These are phyloP conservation scores for Baudoinia panamericana DNA, from an alignment of 495 filamentous ascomycete species.

Conservation along the genomic window DNA sequence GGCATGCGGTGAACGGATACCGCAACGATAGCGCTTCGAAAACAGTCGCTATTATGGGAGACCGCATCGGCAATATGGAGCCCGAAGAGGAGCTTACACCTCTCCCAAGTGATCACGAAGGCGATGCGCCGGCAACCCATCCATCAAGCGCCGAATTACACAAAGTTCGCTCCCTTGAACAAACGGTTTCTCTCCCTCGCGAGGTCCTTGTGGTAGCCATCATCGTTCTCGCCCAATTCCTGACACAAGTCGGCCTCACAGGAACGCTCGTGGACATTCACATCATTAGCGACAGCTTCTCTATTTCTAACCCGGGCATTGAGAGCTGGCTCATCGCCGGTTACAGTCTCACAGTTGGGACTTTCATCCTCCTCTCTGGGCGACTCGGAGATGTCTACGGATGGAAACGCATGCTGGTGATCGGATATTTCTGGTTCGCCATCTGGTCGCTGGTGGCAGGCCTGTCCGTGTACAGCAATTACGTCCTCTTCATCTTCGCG, in stretches of 20 bases:
- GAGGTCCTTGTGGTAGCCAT: constrained; percentile 12
- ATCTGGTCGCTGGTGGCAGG: constrained; percentile 36
- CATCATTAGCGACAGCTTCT: constrained; percentile 10
- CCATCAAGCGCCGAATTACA: no score
- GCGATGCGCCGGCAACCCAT: no score
- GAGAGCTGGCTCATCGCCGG: constrained; percentile 18
- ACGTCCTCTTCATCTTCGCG: constrained; percentile 28
- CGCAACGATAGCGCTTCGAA: no score
- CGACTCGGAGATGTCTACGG: constrained; percentile 22
- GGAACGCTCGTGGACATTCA: constrained; percentile 6
- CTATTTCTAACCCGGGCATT: constrained; percentile 6
- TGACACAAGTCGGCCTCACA: constrained; percentile 14
- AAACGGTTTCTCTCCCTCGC: constrained; percentile 4
- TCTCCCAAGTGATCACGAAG: no score
- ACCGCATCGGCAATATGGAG: no score
- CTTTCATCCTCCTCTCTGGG: constrained; percentile 23
- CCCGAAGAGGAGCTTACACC: no score
- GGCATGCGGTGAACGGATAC: no score
- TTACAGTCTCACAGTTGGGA: constrained; percentile 21
- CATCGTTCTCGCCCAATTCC: constrained; percentile 16
- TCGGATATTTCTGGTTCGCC: constrained; percentile 22
- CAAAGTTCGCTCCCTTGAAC: not conserved
- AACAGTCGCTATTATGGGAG: no score
- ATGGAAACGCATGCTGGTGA: constrained; percentile 11
- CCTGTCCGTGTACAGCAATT: constrained; percentile 31